Conservation (phyloP, 2,329 filamentous ascomycete genomes). For the Fragosphaeria purpurea region DNA sequence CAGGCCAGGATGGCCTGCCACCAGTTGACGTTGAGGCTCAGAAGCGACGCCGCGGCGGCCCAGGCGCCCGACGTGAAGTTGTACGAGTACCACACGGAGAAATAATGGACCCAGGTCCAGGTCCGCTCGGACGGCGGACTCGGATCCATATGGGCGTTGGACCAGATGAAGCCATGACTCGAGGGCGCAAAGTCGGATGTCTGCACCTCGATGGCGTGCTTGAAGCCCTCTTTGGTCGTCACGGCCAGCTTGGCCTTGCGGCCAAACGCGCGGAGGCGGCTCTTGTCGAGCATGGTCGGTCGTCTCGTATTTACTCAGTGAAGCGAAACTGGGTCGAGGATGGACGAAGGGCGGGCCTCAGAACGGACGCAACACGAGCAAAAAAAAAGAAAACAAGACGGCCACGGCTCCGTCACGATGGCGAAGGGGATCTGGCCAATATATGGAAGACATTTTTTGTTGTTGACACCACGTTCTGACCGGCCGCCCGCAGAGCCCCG, state of each 20-base stretch:
- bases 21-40: conserved; percentile 1
- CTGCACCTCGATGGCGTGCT: not conserved
- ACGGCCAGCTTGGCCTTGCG: not conserved
- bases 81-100: conserved; percentile 1
- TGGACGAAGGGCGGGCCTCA: too few species aligned
- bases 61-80: not conserved
- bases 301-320: too few species aligned
- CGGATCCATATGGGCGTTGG: not conserved
- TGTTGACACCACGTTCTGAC: too few species aligned
- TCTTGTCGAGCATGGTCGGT: not conserved
- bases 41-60: not conserved
- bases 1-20: conserved; percentile 1
- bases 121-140: conserved; percentile 1
- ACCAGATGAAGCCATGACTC: conserved; percentile 1
- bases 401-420: too few species aligned
- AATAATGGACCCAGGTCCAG: conserved; percentile 1
- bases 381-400: too few species aligned
- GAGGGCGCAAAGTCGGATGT: not conserved
- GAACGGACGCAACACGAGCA: too few species aligned
- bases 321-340: too few species aligned
- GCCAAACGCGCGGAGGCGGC: not conserved
- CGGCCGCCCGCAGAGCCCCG: too few species aligned
- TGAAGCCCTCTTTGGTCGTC: conserved; percentile 1
- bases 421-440: too few species aligned
- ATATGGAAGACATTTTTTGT: too few species aligned